Evolutionary conservation across 106 monocot species (phyloP), one percentile per base, ranked within the genome.

Genomic region (Platanthera guangdongensis): DNA sequence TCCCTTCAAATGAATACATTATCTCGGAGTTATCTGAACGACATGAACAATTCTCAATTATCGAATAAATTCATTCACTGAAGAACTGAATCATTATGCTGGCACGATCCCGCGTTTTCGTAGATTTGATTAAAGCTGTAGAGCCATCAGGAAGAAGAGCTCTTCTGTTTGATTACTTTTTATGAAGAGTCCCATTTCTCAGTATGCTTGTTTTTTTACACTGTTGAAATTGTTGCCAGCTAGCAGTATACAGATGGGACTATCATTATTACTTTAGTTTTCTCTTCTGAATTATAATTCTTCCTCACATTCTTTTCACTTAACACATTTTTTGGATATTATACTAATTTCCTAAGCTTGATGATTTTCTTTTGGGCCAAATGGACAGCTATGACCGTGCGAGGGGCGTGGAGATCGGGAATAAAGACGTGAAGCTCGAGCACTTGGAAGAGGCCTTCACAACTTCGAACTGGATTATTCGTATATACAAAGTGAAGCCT

Each of bases 401-500:
- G 52, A 84, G 92, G 74, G 92, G 92, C 52, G 92, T 92, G 65
- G 92, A 92, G 75, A 92, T 92, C 16, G 92, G 92, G 53, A 92
- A 92, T 68, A 92, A 92, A 78, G 86, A 92, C 74, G 78, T 92
- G 46, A 86, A 88, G 77, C 92, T 92, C 14, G 92, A 92, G 76
- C 78, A 92, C 80, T 83, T 92, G 81, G 92, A 92, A 72, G 92
- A 92, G 74, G 88, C 92, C 46, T 88, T 83, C 69, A 92, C 92
- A 74, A 92, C 92, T 52, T 86, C 84, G 75, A 92, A 92, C 78
- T 92, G 92, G 92, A 92, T 92, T 18, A 82, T 92, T 59, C 86
- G 92, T 15, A 92, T 92, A 50, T 92, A 92, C 74, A 92, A 92
- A 84, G 92, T 92, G 16, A 92, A 92, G 72, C 92, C 92, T 59